Percentiles rank a stretch among this genome's conserved stretches.
These are phyloP conservation scores for Euphorbia peplus DNA, from an alignment of 345 rosid genomes.

Conservation along the genomic window DNA sequence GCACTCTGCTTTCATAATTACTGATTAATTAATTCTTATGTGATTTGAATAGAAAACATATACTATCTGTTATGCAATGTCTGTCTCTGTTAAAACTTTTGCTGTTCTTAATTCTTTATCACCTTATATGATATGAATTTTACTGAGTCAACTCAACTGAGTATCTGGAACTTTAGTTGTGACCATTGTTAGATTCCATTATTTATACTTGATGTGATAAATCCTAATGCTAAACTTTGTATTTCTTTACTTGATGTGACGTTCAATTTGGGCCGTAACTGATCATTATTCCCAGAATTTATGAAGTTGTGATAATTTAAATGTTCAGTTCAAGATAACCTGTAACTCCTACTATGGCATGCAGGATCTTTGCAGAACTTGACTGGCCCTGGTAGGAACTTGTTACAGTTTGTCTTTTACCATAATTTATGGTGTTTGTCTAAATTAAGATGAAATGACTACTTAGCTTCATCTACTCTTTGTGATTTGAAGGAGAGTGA, in stretches of 20 bases:
- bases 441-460: background rate
- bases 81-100: background rate
- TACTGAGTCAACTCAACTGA: background rate
- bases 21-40: background rate
- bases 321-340: background rate
- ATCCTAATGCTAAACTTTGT: background rate
- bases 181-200: background rate
- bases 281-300: background rate
- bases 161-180: background rate
- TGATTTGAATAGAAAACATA: conserved; percentile 1
- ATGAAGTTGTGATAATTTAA: background rate
- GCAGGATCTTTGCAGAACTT: background rate
- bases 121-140: background rate
- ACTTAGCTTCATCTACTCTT: background rate
- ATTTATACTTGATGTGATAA: background rate
- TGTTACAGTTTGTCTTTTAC: background rate
- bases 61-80: background rate
- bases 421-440: background rate
- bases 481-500: background rate
- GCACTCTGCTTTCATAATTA: background rate
- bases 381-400: background rate
- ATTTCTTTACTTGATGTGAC: background rate
- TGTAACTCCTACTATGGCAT: background rate
- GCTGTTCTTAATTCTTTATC: too few relatives aligned
- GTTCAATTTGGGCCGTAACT: background rate